Base-by-base conservation (phyloP, 2,329 filamentous ascomycete species). In the Lachnum nothofagi region DNA sequence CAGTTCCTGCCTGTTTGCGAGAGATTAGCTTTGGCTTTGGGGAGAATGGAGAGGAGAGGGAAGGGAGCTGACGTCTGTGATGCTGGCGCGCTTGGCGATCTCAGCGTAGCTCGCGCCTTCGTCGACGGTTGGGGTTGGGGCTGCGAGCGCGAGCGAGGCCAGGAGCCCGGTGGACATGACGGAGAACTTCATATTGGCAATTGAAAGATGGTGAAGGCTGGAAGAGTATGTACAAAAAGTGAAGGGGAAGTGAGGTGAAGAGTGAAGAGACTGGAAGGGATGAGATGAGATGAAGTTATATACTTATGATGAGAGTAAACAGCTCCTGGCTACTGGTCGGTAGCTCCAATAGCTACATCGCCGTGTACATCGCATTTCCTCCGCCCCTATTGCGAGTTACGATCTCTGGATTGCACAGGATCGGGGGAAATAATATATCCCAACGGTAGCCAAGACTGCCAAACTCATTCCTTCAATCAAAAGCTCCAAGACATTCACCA, bases 141-240 rank as follows among this genome's bases (percentile, higher is more conserved):
- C 70, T 46, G 76, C 76, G 20, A 65, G 63, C 53, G 71, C 76
- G 54, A 69, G 52, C 53, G 72, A 60, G 57, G 71, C 72, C 41
- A 48, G 24, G 57, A 81, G 65, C 60, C 70, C 72, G 52, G 74
- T 70, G 49, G 74, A 63, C 49, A 79, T 55, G 58, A 68, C 58
- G 51, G 69, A 66, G 22, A 70, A 70, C 66, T 72, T 76, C 77
- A 80, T 80, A 51, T 45, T 73, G 35, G 38, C 37, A 19, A 14
- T 6, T 34, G 33, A 38, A n/a, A 22, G 23, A 31, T 38, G 14
- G 25, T 8, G 16, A 17, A 24, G 25, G 5, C 33, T 23, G n/a
- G 25, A 31, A 12, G 25, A 20, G 17, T 20, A 20, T 25, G 16
- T 20, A 31, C n/a, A n/a, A n/a, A n/a, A n/a, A n/a, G n/a, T n/a